Evolutionary conservation across 2,329 filamentous ascomycete genomes (phyloP).

Genomic region (Dactylella cylindrospora): DNA sequence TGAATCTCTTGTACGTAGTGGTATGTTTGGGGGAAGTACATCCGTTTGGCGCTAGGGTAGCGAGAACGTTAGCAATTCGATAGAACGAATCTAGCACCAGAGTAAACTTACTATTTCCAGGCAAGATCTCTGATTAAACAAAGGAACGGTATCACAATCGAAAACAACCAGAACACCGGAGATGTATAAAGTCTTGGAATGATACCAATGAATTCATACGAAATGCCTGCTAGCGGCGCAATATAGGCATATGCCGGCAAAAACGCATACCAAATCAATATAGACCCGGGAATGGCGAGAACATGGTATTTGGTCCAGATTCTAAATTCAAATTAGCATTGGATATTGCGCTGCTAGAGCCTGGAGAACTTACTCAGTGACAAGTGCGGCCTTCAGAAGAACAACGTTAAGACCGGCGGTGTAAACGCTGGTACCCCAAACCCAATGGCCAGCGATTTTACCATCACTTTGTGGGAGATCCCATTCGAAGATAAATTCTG

Average conservation of each 20-base stretch:
- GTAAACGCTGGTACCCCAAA: conserved; percentile 95
- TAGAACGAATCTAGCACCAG: neutral
- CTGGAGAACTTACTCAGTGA: conserved; percentile 65
- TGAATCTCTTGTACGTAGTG: conserved; percentile 99
- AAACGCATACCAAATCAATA: conserved; percentile 88
- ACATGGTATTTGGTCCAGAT: conserved; percentile 99
- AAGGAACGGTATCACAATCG: conserved; percentile 73
- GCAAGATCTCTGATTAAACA: conserved; percentile 86
- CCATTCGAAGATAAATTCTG: conserved; percentile 75
- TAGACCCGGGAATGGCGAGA: conserved; percentile 88
- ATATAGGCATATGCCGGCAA: conserved; percentile 83
- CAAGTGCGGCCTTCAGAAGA: conserved; percentile 87
- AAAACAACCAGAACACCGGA: conserved; percentile 88
- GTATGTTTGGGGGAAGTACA: conserved; percentile 94
- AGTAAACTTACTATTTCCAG: conserved; percentile 76
- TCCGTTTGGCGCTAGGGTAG: conserved; percentile 68
- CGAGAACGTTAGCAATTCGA: conserved; percentile 44
- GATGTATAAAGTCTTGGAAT: conserved; percentile 77
- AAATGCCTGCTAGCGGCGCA: conserved; percentile 78
- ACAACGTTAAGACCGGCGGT: conserved; percentile 91
- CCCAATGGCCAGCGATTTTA: conserved; percentile 86
- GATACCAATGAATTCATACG: conserved; percentile 79
- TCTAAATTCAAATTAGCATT: conserved; percentile 42
- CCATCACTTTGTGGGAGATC: conserved; percentile 80
- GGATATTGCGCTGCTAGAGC: neutral